Evolutionary conservation across 768 basidiomycete genomes (phyloP).

Genomic region (Lyophyllum atratum): DNA sequence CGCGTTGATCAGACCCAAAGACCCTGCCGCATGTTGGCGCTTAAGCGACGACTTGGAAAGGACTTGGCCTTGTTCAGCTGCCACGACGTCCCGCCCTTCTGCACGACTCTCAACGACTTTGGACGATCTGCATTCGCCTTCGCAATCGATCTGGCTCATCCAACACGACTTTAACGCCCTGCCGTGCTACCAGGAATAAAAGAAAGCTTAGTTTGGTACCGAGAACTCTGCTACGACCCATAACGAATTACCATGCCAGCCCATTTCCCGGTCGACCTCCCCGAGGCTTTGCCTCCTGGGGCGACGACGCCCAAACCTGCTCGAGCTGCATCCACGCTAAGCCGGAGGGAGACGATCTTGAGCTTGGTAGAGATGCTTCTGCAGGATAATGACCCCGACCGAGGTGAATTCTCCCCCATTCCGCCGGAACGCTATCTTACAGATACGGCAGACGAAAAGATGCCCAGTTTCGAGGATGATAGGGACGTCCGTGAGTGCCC

Average conservation of each 20-base stretch:
- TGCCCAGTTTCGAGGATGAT: constrained; percentile 62
- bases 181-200: neutral
- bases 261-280: constrained; percentile 18
- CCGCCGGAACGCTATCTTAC: neutral
- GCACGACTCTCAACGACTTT: constrained; percentile 11
- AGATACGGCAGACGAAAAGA: constrained; percentile 30
- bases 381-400: constrained; percentile 30
- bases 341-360: constrained; percentile 47
- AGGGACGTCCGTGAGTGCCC: constrained; percentile 61
- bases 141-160: constrained; percentile 13
- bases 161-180: constrained; percentile 20
- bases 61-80: neutral
- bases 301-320: constrained; percentile 24
- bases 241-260: constrained; percentile 18
- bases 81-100: constrained; percentile 4
- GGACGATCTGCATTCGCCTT: constrained; percentile 3
- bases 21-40: constrained; percentile 8
- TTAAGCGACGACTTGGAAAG: constrained; percentile 8
- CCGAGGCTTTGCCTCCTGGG: constrained; percentile 19
- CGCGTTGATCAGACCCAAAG: constrained; percentile 6
- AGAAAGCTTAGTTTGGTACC: constrained; percentile 2
- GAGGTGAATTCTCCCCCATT: constrained; percentile 26
- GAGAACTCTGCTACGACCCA: neutral
- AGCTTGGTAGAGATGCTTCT: constrained; percentile 54
- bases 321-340: constrained; percentile 30